Conservation (phyloP, 2,329 filamentous ascomycete species). For the Dactylonectria estremocensis region DNA sequence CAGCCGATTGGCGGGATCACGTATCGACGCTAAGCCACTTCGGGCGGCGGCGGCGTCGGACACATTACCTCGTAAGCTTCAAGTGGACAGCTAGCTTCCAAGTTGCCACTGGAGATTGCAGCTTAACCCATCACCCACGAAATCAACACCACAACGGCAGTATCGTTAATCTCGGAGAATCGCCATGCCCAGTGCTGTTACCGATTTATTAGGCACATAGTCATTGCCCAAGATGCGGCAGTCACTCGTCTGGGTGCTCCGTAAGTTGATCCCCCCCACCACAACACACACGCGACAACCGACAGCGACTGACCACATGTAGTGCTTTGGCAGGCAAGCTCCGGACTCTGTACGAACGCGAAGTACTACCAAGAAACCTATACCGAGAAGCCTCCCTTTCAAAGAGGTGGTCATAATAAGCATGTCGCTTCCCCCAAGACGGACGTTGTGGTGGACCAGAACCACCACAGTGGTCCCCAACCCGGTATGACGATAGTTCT, state of each 20-base stretch:
- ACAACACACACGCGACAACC: slow-evolving; percentile 42
- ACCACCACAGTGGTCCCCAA: slow-evolving; percentile 50
- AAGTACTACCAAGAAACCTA: slow-evolving; percentile 56
- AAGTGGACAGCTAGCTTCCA: slow-evolving; percentile 53
- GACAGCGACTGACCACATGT: slow-evolving; percentile 46
- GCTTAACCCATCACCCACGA: slow-evolving; percentile 36
- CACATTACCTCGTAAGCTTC: slow-evolving; percentile 48
- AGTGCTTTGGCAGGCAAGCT: slow-evolving; percentile 65
- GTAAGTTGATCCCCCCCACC: slow-evolving; percentile 49
- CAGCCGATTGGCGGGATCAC: slow-evolving; percentile 12
- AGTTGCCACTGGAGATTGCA: slow-evolving; percentile 39
- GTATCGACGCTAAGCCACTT: slow-evolving; percentile 28
- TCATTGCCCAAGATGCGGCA: slow-evolving; percentile 58
- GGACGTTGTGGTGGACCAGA: slow-evolving; percentile 50
- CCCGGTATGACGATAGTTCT: slow-evolving; percentile 53
- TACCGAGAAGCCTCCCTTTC: slow-evolving; percentile 47
- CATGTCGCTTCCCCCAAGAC: slow-evolving; percentile 52
- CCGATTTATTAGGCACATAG: slow-evolving; percentile 51
- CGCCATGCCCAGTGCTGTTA: slow-evolving; percentile 50
- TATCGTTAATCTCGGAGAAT: slow-evolving; percentile 32
- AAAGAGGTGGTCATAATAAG: slow-evolving; percentile 48
- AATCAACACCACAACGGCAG: slow-evolving; percentile 39
- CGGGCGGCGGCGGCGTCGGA: slow-evolving; percentile 9
- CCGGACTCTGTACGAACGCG: slow-evolving; percentile 56
- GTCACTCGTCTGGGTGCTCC: slow-evolving; percentile 58